phyloP scores from a whole-genome alignment of 2,329 filamentous ascomycete genomes.

The Penicillium italicum region DNA sequence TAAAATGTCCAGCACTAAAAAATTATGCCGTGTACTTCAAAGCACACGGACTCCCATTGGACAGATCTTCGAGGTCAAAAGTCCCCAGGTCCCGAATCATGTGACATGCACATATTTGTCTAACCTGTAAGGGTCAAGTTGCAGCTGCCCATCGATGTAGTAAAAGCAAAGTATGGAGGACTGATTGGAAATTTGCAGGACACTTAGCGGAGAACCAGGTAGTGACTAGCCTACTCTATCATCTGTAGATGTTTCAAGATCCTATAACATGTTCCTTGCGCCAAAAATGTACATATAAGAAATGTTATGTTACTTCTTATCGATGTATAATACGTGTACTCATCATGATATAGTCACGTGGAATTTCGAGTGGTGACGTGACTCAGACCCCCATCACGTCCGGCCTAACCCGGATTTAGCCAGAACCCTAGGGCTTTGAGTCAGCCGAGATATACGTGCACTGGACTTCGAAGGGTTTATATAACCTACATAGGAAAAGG shows the following conservation, averaged over 20 bases:
- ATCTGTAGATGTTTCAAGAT: neutral
- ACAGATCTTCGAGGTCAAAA: neutral
- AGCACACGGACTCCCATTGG: neutral
- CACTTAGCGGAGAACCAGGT: neutral
- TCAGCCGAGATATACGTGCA: neutral
- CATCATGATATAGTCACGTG: constrained; percentile 13
- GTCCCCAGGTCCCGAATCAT: neutral
- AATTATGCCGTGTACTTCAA: neutral
- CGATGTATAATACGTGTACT: neutral
- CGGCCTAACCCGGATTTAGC: constrained; percentile 18
- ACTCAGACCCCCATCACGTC: constrained; percentile 11
- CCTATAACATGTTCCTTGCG: neutral
- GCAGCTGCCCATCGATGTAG: neutral
- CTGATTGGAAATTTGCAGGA: neutral
- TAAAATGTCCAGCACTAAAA: constrained; percentile 2
- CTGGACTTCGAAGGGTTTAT: neutral
- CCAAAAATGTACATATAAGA: neutral
- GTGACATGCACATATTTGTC: constrained; percentile 4
- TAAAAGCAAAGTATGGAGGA: neutral
- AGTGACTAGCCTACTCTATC: neutral
- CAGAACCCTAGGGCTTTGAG: constrained; percentile 22
- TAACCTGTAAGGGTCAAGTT: constrained; percentile 21
- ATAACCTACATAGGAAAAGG: neutral
- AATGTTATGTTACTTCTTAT: neutral
- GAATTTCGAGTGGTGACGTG: constrained; percentile 15